These are phyloP conservation scores for Aspergillus haitiensis DNA, from an alignment of 495 filamentous ascomycete species.

Conservation along the genomic window DNA sequence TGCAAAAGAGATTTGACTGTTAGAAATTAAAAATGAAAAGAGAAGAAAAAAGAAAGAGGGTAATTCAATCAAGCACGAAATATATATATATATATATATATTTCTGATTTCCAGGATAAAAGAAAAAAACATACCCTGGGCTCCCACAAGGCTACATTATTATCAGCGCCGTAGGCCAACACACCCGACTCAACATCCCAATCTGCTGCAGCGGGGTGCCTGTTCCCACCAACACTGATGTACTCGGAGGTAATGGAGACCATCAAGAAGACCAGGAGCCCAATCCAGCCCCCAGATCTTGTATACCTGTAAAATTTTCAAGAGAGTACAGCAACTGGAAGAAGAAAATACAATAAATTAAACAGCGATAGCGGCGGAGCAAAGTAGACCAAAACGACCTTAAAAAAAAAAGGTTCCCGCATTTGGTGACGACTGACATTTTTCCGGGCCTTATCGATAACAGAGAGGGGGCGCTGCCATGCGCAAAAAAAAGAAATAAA, in stretches of 20 bases:
- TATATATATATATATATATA: too few species aligned
- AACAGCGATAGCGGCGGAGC: not conserved
- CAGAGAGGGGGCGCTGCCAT: constrained; percentile 19
- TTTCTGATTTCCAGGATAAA: not conserved
- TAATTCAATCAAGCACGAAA: constrained; percentile 3
- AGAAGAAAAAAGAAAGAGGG: constrained; percentile 10
- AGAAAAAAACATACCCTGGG: constrained; percentile 62
- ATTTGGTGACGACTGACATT: constrained; percentile 26
- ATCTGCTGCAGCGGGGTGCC: constrained; percentile 85
- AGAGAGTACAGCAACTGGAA: too few species aligned
- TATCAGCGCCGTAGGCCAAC: constrained; percentile 86
- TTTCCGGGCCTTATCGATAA: constrained; percentile 51
- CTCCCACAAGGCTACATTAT: constrained; percentile 85
- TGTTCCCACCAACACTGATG: constrained; percentile 83
- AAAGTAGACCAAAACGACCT: not conserved
- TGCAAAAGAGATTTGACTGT: too few species aligned
- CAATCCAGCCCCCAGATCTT: not conserved
- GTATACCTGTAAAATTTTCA: too few species aligned
- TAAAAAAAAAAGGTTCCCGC: not conserved
- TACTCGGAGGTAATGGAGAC: constrained; percentile 56
- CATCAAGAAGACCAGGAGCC: constrained; percentile 33
- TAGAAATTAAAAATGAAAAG: too few species aligned
- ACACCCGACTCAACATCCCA: constrained; percentile 73
- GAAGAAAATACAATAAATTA: too few species aligned
- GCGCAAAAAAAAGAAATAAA: constrained; percentile 16